Evolutionary conservation across 176 grass and related monocot genomes (phyloP).

Genomic region (Microstegium vimineum): DNA sequence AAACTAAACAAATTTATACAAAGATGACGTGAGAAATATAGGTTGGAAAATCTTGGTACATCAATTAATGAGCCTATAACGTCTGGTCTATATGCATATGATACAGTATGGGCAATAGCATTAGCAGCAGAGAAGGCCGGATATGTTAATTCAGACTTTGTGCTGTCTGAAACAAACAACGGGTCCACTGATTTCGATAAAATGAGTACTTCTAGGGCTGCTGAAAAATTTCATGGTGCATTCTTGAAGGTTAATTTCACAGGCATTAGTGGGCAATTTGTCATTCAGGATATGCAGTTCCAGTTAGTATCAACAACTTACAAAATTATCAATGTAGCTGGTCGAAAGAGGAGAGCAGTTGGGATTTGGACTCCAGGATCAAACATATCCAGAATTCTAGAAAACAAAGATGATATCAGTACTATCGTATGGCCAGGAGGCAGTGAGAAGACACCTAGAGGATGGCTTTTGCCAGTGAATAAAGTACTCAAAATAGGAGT

Average conservation of each 20-base stretch:
- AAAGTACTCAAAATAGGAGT: slow-evolving; percentile 40
- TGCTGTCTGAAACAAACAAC: slow-evolving; percentile 18
- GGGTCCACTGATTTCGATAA: slow-evolving; percentile 48
- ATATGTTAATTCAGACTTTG: slow-evolving; percentile 30
- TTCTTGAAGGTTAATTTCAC: slow-evolving; percentile 37
- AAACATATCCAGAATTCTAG: slow-evolving; percentile 13
- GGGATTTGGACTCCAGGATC: slow-evolving; percentile 32
- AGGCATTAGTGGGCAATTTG: slow-evolving; percentile 46
- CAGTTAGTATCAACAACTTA: slow-evolving; percentile 51
- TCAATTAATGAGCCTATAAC: slow-evolving; percentile 27
- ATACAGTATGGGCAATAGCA: slow-evolving; percentile 64
- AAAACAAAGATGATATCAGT: slow-evolving; percentile 6
- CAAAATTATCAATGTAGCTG: slow-evolving; percentile 52
- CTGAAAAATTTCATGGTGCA: slow-evolving; percentile 8
- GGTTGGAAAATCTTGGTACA: slow-evolving; percentile 11
- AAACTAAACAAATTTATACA: slow-evolving; percentile 24
- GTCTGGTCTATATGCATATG: slow-evolving; percentile 71
- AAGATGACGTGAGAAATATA: slow-evolving; percentile 50
- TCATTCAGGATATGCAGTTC: slow-evolving; percentile 48
- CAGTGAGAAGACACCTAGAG: slow-evolving; percentile 28
- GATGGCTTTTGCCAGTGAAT: slow-evolving; percentile 63
- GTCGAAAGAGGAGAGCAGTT: slow-evolving; percentile 13
- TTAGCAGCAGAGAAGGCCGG: slow-evolving; percentile 37
- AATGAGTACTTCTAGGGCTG: slow-evolving; percentile 40
- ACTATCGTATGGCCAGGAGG: slow-evolving; percentile 52